phyloP scores from a whole-genome alignment of 768 basidiomycete genomes.

The Boletus sensibilis region DNA sequence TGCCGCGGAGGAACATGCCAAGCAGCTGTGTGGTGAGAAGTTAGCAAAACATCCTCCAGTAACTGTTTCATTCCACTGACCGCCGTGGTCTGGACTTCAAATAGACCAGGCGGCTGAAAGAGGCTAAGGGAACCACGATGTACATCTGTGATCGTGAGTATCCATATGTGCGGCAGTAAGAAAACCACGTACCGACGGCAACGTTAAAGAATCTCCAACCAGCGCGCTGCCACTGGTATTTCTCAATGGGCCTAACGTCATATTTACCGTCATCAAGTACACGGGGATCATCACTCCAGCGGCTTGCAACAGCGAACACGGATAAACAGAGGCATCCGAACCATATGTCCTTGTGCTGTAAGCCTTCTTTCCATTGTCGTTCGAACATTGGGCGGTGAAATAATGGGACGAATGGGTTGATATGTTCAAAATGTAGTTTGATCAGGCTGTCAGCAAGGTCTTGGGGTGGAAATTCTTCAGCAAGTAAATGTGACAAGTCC shows the following conservation, averaged over 20 bases:
- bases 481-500: slow-evolving; percentile 34
- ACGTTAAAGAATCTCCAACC: slow-evolving; percentile 62
- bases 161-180: neutral
- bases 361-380: slow-evolving; percentile 51
- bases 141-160: slow-evolving; percentile 40
- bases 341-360: slow-evolving; percentile 55
- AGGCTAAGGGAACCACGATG: slow-evolving; percentile 50
- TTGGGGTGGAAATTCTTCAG: slow-evolving; percentile 56
- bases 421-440: slow-evolving; percentile 62
- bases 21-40: slow-evolving; percentile 39
- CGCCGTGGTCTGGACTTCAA: slow-evolving; percentile 61
- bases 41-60: slow-evolving; percentile 5
- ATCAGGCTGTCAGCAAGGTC: slow-evolving; percentile 62
- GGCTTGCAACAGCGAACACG: slow-evolving; percentile 68
- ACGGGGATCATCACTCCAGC: slow-evolving; percentile 62
- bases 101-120: slow-evolving; percentile 55
- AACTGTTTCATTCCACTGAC: slow-evolving; percentile 32
- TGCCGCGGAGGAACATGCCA: slow-evolving; percentile 54
- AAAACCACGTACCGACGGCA: slow-evolving; percentile 44
- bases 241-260: slow-evolving; percentile 23
- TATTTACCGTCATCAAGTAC: slow-evolving; percentile 42
- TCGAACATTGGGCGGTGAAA: slow-evolving; percentile 73
- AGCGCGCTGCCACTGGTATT: slow-evolving; percentile 49
- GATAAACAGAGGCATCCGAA: slow-evolving; percentile 62
- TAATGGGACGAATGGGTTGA: slow-evolving; percentile 61